Evolutionary conservation across 2,329 filamentous ascomycete species (phyloP).

Genomic region (Sporothrix curviconia): DNA sequence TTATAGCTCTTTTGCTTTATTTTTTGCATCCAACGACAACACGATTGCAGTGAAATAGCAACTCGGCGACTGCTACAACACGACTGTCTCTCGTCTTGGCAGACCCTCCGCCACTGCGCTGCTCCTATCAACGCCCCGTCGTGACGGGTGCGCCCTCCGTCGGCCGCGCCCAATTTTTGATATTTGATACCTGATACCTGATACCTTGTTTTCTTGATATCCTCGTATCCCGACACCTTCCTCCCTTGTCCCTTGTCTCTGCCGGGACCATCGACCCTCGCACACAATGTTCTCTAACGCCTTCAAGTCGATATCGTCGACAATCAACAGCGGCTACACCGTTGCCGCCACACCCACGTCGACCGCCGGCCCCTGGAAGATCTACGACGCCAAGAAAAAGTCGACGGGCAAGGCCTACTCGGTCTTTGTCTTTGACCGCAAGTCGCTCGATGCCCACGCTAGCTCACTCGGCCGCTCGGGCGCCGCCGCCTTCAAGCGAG

Average conservation of each 20-base stretch:
- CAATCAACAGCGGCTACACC: constrained; percentile 85
- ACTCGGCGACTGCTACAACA: too few species aligned
- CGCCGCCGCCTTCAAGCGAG: constrained; percentile 66
- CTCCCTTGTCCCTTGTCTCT: not conserved
- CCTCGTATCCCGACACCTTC: not conserved
- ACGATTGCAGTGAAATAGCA: too few species aligned
- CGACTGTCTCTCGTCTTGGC: too few species aligned
- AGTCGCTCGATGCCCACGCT: constrained; percentile 65
- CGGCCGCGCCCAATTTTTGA: not conserved
- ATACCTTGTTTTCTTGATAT: too few species aligned
- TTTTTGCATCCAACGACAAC: too few species aligned
- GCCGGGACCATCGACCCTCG: not conserved
- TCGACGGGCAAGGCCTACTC: constrained; percentile 83
- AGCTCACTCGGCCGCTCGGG: constrained; percentile 56
- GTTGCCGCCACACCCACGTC: constrained; percentile 70
- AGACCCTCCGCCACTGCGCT: not conserved
- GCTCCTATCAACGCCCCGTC: not conserved
- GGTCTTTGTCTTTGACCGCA: constrained; percentile 91
- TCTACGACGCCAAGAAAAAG: constrained; percentile 96
- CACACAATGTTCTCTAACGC: constrained; percentile 81
- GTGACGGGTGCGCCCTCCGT: constrained; percentile 1
- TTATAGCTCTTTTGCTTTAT: too few species aligned
- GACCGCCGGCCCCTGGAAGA: constrained; percentile 88
- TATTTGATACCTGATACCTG: too few species aligned
- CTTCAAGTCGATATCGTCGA: constrained; percentile 83